These are phyloP conservation scores for Aspergillus sp. DNA, from an alignment of 2,329 filamentous ascomycete species.

Conservation along the genomic window DNA sequence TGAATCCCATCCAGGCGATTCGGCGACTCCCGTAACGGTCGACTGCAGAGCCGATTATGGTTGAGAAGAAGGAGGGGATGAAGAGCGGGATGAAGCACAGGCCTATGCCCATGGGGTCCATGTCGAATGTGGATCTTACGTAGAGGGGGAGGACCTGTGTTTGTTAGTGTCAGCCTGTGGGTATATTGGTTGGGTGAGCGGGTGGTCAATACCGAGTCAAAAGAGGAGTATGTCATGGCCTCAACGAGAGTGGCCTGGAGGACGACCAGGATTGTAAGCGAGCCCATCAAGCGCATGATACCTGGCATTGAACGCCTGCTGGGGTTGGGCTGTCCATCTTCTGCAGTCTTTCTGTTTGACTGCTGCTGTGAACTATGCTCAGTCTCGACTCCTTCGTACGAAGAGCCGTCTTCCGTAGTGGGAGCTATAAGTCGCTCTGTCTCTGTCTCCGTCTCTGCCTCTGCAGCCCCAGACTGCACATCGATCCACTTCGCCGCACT, in stretches of 20 bases:
- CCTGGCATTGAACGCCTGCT: constrained; percentile 16
- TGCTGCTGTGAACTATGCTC: not conserved
- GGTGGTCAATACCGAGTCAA: constrained; percentile 46
- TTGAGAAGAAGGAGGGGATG: constrained; percentile 61
- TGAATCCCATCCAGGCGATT: constrained; percentile 56
- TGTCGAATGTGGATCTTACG: constrained; percentile 55
- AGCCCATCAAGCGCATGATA: constrained; percentile 36
- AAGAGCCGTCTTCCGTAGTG: not conserved
- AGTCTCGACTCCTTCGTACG: not conserved
- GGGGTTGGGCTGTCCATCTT: not conserved
- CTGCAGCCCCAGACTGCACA: not conserved
- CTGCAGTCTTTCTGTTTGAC: not conserved
- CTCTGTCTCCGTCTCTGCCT: not conserved
- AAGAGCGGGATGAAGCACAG: constrained; percentile 60
- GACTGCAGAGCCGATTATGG: constrained; percentile 51
- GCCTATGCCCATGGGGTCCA: constrained; percentile 57
- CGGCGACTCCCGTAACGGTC: constrained; percentile 63
- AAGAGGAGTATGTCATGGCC: constrained; percentile 53
- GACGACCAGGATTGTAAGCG: constrained; percentile 45
- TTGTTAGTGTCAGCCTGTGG: not conserved
- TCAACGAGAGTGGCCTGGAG: constrained; percentile 49
- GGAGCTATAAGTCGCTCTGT: constrained; percentile 5
- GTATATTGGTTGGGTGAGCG: not conserved
- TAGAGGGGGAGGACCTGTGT: constrained; percentile 54
- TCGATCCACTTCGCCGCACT: constrained; percentile 16